Base-by-base conservation (phyloP, 495 filamentous ascomycete genomes). In the Penicillium canescens region DNA sequence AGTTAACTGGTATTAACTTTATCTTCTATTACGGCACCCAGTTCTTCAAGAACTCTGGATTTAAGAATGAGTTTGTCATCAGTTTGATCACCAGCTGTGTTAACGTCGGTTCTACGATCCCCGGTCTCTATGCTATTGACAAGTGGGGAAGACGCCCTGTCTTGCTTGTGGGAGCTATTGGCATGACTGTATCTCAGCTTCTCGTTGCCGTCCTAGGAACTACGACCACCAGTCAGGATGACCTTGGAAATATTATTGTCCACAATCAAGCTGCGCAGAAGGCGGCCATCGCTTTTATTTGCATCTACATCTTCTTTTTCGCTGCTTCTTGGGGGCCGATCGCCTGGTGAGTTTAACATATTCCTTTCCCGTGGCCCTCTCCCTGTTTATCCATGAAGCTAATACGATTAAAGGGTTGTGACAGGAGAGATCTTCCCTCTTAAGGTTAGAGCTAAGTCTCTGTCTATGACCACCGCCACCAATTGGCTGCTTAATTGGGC, bases 241-340 rank as follows among this genome's bases (percentile, higher is more conserved):
- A 3, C 3, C 3, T 6, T 26, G 24, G 24, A 3, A 26, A 71
- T 39, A 59, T 64, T 20, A 14, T 53, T 1, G 76, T 75, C 1
- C 79, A 83, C 4, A 86, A 87, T 67, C 84, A 86, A 51, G 24
- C 24, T 3, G 24, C 24, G 6, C 24, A 26, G 6, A 26, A 26
- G 3, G 83, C 86, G 16, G 76, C 83, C 39, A 88, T 91, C 55
- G 87, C 85, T 14, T 89, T 91, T 57, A 80, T 89, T 42, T 87
- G 87, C 66, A 63, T 91, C 52, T 91, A 88, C 73, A 90, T 91
- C 71, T 88, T 87, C 76, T 91, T 88, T 79, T 91, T 91, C 61
- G 88, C 88, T 33, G 73, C 78, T 11, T 86, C 86, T 7, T 92
- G 88, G 88, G 88, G 88, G 20, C 88, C 88, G 2, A 78, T 86